Evolutionary conservation across 768 basidiomycete genomes (phyloP).

Genomic region (Lactarius pseudohatsudake): DNA sequence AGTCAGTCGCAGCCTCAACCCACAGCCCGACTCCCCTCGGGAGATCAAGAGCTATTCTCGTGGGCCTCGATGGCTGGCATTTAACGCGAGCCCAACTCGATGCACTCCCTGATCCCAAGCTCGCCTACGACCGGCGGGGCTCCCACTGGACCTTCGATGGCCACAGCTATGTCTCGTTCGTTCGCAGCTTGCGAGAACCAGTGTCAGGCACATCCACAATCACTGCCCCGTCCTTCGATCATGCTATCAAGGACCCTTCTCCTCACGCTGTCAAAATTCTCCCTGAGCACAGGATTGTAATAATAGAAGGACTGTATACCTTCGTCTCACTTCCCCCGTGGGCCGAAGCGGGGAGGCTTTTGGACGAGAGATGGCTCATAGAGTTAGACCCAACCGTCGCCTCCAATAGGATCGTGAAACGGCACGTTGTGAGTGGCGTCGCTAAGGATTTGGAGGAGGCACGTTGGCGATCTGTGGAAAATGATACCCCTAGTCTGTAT

Average conservation of each 20-base stretch:
- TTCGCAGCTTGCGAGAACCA: conserved; percentile 52
- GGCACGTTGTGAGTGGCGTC: conserved; percentile 80
- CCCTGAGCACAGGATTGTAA: conserved; percentile 69
- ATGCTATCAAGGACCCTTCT: conserved; percentile 82
- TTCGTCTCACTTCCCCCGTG: conserved; percentile 75
- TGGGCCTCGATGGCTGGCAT: conserved; percentile 94
- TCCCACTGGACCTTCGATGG: conserved; percentile 92
- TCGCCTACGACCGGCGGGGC: conserved; percentile 79
- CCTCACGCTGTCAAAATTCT: conserved; percentile 57
- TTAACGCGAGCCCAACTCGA: conserved; percentile 77
- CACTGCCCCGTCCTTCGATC: conserved; percentile 82
- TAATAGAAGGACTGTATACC: conserved; percentile 90
- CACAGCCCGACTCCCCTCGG: not conserved
- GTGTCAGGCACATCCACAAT: conserved; percentile 34
- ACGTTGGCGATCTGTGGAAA: conserved; percentile 66
- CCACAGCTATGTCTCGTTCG: conserved; percentile 64
- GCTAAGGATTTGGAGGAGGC: conserved; percentile 65
- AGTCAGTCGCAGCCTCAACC: conserved; percentile 1
- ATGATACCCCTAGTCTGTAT: conserved; percentile 72
- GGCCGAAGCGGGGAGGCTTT: conserved; percentile 56
- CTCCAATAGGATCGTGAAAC: conserved; percentile 55
- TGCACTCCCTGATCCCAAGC: conserved; percentile 66
- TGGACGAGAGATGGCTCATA: conserved; percentile 83
- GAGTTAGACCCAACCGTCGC: conserved; percentile 57
- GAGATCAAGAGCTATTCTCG: conserved; percentile 50